Evolutionary conservation across 768 basidiomycete genomes (phyloP).

Genomic region (Leccinellum luteum): DNA sequence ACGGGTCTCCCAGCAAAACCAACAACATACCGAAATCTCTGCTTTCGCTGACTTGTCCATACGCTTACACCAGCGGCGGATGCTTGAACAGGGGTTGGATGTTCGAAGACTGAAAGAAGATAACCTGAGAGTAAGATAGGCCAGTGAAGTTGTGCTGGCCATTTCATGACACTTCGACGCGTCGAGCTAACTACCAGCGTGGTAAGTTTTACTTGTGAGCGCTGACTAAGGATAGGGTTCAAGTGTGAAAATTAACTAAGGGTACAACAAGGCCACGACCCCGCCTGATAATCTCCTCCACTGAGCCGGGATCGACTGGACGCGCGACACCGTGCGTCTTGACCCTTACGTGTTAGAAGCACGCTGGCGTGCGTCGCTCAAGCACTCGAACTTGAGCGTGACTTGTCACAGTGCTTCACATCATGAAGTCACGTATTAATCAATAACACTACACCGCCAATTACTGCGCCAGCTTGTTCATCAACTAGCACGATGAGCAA

Average conservation of each 20-base stretch:
- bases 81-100: slow-evolving; percentile 12
- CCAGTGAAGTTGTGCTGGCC: slow-evolving; percentile 43
- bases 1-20: neutral
- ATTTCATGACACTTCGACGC: slow-evolving; percentile 31
- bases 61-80: slow-evolving; percentile 26
- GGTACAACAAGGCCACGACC: too few relatives aligned
- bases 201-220: slow-evolving; percentile 7
- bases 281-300: neutral
- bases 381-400: neutral
- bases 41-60: slow-evolving; percentile 61
- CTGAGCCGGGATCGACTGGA: neutral
- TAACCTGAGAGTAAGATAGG: slow-evolving; percentile 45
- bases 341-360: too few relatives aligned
- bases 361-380: too few relatives aligned
- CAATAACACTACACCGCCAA: neutral
- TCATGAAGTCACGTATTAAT: slow-evolving; percentile 19
- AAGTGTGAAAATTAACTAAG: too few relatives aligned
- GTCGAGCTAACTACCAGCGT: slow-evolving; percentile 16
- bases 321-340: neutral
- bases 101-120: slow-evolving; percentile 39
- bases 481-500: slow-evolving; percentile 41
- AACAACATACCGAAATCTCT: slow-evolving; percentile 49
- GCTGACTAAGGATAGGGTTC: too few relatives aligned
- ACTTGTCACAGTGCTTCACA: neutral
- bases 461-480: neutral